Percentiles rank a stretch among this genome's conserved stretches.
Conservation (phyloP, 192 early-diverging fungal genomes). For the Coemansia sp. region DNA sequence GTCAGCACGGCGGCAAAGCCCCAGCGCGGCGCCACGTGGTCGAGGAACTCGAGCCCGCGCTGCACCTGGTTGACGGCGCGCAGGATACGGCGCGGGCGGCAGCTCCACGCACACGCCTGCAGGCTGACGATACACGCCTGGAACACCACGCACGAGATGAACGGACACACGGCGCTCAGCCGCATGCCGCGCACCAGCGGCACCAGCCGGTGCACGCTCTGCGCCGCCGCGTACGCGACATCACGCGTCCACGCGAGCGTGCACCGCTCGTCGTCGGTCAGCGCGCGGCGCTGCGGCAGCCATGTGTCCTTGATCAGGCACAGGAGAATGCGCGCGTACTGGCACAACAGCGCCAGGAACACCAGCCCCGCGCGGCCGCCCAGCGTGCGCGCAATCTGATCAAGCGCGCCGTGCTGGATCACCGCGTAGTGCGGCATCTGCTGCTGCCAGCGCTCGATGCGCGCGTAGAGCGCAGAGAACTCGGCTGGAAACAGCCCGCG, state of each 20-base stretch:
- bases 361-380: slow-evolving; percentile 8
- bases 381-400: slow-evolving; percentile 9
- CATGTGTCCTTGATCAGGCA: slow-evolving; percentile 46
- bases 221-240: slow-evolving; percentile 21
- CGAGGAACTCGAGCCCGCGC: slow-evolving; percentile 28
- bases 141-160: slow-evolving; percentile 37
- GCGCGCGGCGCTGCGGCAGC: slow-evolving; percentile 18
- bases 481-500: slow-evolving; percentile 16
- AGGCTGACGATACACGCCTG: slow-evolving; percentile 43
- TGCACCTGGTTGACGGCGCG: slow-evolving; percentile 27
- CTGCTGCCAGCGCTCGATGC: slow-evolving; percentile 21
- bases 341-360: slow-evolving; percentile 26
- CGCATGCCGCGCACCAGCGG: slow-evolving; percentile 39
- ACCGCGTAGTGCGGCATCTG: slow-evolving; percentile 20
- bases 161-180: slow-evolving; percentile 25
- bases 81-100: slow-evolving; percentile 13
- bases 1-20: slow-evolving; percentile 34
- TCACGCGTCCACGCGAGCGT: slow-evolving; percentile 30
- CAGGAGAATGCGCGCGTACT: slow-evolving; percentile 36
- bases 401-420: too few relatives aligned
- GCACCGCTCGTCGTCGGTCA: slow-evolving; percentile 21
- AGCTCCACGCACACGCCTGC: slow-evolving; percentile 25
- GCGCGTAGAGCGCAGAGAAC: slow-evolving; percentile 12
- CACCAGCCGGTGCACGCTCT: slow-evolving; percentile 32
- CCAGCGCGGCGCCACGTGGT: slow-evolving; percentile 37